Percentiles rank a stretch among this genome's conserved stretches.
Evolutionary conservation across 768 basidiomycete genomes (phyloP).

Genomic region (Pholiota molesta): DNA sequence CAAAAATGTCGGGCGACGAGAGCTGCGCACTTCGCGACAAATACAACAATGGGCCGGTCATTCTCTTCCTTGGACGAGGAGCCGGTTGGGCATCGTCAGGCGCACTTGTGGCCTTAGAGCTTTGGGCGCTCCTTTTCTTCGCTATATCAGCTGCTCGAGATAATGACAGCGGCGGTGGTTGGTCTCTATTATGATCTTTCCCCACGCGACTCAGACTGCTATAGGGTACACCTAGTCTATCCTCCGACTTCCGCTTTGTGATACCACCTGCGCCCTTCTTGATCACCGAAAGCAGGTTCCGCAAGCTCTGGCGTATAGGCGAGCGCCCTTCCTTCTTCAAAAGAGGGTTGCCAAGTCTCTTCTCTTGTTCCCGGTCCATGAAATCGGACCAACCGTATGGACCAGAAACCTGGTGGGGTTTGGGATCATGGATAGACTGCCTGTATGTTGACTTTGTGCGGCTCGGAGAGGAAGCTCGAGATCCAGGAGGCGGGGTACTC

Average conservation of each 20-base stretch:
- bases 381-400: not conserved
- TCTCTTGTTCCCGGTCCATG: not conserved
- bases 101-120: not conserved
- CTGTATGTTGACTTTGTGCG: slow-evolving; percentile 18
- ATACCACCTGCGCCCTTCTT: slow-evolving; percentile 43
- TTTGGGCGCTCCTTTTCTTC: not conserved
- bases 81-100: not conserved
- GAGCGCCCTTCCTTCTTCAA: slow-evolving; percentile 33
- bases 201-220: not conserved
- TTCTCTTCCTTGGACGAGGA: slow-evolving; percentile 16
- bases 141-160: not conserved
- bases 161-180: not conserved
- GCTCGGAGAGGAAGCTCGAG: not conserved
- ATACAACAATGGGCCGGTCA: slow-evolving; percentile 49
- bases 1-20: slow-evolving; percentile 22
- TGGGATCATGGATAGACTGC: slow-evolving; percentile 12
- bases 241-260: slow-evolving; percentile 26
- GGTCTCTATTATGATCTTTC: not conserved
- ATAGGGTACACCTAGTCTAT: slow-evolving; percentile 10
- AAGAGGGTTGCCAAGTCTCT: not conserved
- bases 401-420: not conserved
- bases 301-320: slow-evolving; percentile 64
- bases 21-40: slow-evolving; percentile 36
- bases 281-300: slow-evolving; percentile 64
- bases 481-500: slow-evolving; percentile 17